phyloP scores from a whole-genome alignment of 257 asterid species.

The Solanum corneliomulleri region DNA sequence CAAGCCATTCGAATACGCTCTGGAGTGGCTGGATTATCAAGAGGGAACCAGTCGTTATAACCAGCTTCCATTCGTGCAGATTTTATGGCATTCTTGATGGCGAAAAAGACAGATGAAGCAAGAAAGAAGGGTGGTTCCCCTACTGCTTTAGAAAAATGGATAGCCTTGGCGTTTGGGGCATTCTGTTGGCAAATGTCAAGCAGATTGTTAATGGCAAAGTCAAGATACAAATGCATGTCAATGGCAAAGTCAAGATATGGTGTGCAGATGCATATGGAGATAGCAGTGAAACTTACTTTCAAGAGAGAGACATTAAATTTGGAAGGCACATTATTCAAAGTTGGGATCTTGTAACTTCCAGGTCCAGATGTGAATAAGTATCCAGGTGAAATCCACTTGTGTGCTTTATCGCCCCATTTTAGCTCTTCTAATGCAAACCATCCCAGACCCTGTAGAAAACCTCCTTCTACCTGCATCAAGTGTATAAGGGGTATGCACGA shows the following conservation, averaged over 20 bases:
- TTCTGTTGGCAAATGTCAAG: constrained; percentile 30
- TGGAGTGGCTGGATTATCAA: constrained; percentile 92
- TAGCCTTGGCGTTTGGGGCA: constrained; percentile 70
- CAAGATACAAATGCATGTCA: not conserved
- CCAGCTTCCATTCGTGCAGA: constrained; percentile 77
- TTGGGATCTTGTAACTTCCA: constrained; percentile 85
- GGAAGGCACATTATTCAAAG: constrained; percentile 70
- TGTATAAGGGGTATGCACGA: not conserved
- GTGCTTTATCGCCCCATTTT: constrained; percentile 92
- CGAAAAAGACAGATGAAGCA: constrained; percentile 70
- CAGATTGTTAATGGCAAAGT: not conserved
- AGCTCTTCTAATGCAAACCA: constrained; percentile 94
- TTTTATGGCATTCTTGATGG: constrained; percentile 72
- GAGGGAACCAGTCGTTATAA: constrained; percentile 59
- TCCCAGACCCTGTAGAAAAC: constrained; percentile 88
- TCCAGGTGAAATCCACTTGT: constrained; percentile 82
- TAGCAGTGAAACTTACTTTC: constrained; percentile 40
- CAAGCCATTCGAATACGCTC: constrained; percentile 96
- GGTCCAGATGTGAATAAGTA: constrained; percentile 77
- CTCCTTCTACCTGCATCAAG: constrained; percentile 74
- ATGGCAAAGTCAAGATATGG: not conserved
- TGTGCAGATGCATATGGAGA: not conserved
- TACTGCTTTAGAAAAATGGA: constrained; percentile 94
- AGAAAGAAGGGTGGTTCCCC: constrained; percentile 98
- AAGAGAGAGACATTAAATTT: constrained; percentile 68